Evolutionary conservation across 371 early-diverging fungal species (phyloP).

Genomic region (Circinella umbellata): DNA sequence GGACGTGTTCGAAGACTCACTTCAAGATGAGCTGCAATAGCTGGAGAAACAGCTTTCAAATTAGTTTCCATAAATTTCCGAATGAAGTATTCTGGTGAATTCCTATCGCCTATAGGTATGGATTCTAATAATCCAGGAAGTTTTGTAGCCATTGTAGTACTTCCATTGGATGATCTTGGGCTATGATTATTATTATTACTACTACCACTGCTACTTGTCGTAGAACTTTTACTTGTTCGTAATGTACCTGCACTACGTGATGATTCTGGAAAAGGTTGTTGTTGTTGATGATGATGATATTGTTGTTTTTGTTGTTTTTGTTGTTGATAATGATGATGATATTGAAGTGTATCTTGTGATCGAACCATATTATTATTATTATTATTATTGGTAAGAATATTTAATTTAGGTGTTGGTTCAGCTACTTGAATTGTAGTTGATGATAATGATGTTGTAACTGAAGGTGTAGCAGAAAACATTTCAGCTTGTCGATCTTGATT

Average conservation of each 20-base stretch:
- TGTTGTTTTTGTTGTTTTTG: constrained; percentile 2
- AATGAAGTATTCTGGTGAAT: constrained; percentile 50
- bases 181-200: neutral
- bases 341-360: constrained; percentile 21
- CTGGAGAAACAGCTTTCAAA: constrained; percentile 41
- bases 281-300: neutral
- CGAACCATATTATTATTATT: constrained; percentile 32
- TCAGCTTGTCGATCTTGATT: constrained; percentile 55
- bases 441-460: too few species aligned
- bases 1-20: constrained; percentile 50
- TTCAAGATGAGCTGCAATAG: constrained; percentile 45
- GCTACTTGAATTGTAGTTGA: neutral
- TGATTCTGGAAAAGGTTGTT: constrained; percentile 15
- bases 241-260: constrained; percentile 4
- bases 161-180: constrained; percentile 6
- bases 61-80: constrained; percentile 46
- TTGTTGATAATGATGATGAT: neutral
- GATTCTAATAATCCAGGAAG: constrained; percentile 8
- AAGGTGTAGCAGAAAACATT: constrained; percentile 20
- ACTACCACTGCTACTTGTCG: constrained; percentile 9
- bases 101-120: constrained; percentile 25
- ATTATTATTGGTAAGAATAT: constrained; percentile 22
- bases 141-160: neutral
- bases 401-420: neutral
- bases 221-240: neutral